Base-by-base conservation (phyloP, 106 monocot genomes). In the Dendrobium chrysotoxum region DNA sequence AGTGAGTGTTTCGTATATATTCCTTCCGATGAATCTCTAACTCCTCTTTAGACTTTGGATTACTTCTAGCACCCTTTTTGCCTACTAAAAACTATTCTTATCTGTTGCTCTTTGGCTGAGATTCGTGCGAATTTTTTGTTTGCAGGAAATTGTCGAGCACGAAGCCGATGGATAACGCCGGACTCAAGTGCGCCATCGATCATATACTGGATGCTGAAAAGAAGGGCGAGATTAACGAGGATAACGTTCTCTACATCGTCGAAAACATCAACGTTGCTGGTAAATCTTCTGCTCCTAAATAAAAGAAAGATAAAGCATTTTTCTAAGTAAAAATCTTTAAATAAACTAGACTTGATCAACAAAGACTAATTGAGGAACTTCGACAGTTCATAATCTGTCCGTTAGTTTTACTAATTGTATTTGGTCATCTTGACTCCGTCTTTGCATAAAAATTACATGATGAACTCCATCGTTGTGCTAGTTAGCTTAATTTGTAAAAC, bases 251-350 rank as follows among this genome's bases (percentile, higher is more conserved):
- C 44, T 93, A 93, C 88, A 93, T 93, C 77, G 86, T 93, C 12
- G 92, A 93, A 81, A 93, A 93, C 86, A 90, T 93, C 45, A 93
- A 93, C 53, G 92, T 93, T 28, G 92, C 92, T 31, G 92, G 92
- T 93, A 86, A 76, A 28, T 4, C 28, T 47, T 31, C 54, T 5
- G 17, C 31, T 30, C 35, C 35, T 3, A 35, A 35, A 35, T 35
- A 35, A 35, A 35, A 35, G 35, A 35, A 35, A 35, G 3, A 35
- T 35, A 35, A 35, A 35, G 2, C 35, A 35, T 2, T 3, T 35
- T 35, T 35, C 0, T 35, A 35, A 35, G 35, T 35, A 35, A 35
- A 35, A 35, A 35, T 35, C 35, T 35, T 3, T 35, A 35, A 35
- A 35, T 35, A 35, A 35, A 35, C 35, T 35, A 35, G 3, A 35